Percentiles rank a stretch among this genome's conserved stretches.
Conservation (phyloP, 2,329 filamentous ascomycete genomes). For the Fusarium fracticaudum region DNA sequence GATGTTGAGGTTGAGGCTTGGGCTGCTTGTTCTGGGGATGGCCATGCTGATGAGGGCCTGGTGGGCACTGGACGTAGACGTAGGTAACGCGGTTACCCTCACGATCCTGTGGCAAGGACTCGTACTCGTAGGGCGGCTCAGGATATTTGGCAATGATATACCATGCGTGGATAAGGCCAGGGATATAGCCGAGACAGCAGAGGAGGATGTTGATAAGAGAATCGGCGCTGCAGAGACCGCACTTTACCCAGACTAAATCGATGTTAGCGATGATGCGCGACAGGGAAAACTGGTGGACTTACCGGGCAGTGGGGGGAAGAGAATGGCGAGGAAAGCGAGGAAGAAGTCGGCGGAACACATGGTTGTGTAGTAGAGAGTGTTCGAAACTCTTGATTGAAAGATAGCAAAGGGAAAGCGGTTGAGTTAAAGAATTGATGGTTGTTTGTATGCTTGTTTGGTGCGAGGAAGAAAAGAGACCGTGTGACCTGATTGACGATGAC, state of each 20-base stretch:
- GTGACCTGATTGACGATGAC: conserved; percentile 37
- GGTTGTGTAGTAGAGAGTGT: conserved; percentile 1
- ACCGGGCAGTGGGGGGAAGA: conserved; percentile 74
- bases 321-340: conserved; percentile 69
- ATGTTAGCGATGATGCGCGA: conserved; percentile 20
- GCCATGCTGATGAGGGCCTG: conserved; percentile 49
- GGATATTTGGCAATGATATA: conserved; percentile 96
- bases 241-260: conserved; percentile 88
- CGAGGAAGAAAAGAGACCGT: conserved; percentile 11
- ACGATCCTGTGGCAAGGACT: conserved; percentile 66
- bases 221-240: conserved; percentile 91
- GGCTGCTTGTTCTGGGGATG: conserved; percentile 31
- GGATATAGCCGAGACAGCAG: conserved; percentile 80
- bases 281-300: conserved; percentile 45
- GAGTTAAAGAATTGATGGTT: conserved; percentile 6
- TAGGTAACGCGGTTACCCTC: conserved; percentile 74
- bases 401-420: not conserved
- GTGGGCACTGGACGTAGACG: conserved; percentile 73
- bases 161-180: conserved; percentile 93
- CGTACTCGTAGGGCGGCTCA: conserved; percentile 77
- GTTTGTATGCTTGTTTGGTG: conserved; percentile 10
- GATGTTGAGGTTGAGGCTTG: conserved; percentile 44
- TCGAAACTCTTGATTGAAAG: not conserved
- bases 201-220: conserved; percentile 95
- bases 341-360: conserved; percentile 72